A percentile compares a stretch with the other conserved stretches of the same genome.
phyloP scores from a whole-genome alignment of 352 stramenopile genomes.

The Phytopythium oedochilum region DNA sequence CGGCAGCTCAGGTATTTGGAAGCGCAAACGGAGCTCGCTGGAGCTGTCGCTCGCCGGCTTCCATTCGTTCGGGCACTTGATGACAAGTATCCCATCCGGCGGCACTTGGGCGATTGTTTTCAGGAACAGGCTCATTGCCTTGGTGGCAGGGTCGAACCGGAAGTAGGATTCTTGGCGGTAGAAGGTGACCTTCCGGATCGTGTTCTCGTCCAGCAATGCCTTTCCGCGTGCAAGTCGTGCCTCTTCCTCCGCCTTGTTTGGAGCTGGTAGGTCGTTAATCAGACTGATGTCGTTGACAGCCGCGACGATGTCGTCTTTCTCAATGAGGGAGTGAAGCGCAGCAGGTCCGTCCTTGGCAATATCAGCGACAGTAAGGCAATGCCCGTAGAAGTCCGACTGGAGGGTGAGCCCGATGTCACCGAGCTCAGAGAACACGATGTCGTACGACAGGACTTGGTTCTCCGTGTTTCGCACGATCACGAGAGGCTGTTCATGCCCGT shows the following conservation, averaged over 20 bases:
- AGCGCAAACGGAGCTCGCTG: constrained; percentile 17
- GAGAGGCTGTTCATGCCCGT: constrained; percentile 23
- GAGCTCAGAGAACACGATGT: constrained; percentile 47
- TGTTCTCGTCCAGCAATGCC: constrained; percentile 17
- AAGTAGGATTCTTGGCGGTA: constrained; percentile 52
- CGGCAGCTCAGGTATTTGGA: constrained; percentile 22
- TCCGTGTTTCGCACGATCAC: constrained; percentile 49
- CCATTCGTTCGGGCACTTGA: constrained; percentile 29
- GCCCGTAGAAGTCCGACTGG: constrained; percentile 53
- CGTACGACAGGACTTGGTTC: constrained; percentile 64
- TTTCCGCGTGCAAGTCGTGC: constrained; percentile 20
- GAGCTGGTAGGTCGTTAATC: constrained; percentile 17
- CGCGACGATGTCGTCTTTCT: constrained; percentile 51
- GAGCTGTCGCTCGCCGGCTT: constrained; percentile 10
- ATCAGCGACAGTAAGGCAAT: constrained; percentile 41
- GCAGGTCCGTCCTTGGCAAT: constrained; percentile 29
- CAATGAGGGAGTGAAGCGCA: constrained; percentile 35
- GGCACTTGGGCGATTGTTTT: constrained; percentile 32
- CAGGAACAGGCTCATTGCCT: constrained; percentile 26
- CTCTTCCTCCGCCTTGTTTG: constrained; percentile 27
- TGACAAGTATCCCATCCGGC: constrained; percentile 19
- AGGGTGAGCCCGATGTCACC: constrained; percentile 35
- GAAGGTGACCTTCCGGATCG: constrained; percentile 32
- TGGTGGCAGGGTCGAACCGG: constrained; percentile 22
- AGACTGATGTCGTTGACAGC: constrained; percentile 26